Base-by-base conservation (phyloP, 805 yeast genomes). In the Myxozyma lipomycoides region DNA sequence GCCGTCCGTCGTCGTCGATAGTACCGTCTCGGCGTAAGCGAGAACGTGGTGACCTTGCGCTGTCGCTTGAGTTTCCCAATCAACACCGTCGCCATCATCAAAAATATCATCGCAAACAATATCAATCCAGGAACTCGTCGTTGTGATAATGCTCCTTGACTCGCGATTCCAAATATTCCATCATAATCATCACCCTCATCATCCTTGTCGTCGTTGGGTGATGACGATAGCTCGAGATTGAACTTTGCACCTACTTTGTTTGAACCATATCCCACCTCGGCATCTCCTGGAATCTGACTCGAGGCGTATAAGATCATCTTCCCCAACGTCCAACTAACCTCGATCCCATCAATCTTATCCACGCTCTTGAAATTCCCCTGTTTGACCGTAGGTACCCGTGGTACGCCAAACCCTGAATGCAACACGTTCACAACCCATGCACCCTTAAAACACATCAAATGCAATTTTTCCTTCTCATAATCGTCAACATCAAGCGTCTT, bases 321-420 rank as follows among this genome's bases (percentile, higher is more conserved):
- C 3, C 98, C 99, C 32, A 93, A 66, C 0, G 98, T 91, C 99
- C 99, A 93, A 0, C 96, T 85, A 17, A 93, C 71, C 59, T 93
- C 98, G 3, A 81, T 79, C 1, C 95, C 96, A 52, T 86, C 77
- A 28, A 93, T 79, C 17, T 82, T 75, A 48, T 83, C 82, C 0
- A 93, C 89, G 53, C 95, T 84, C 67, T 84, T 88, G 68, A 93
- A 89, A 0, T 90, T 83, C 62, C 46, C 49, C 62, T 65, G 18
- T 68, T 7, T 6, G 6, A 12, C 12, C 7, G 43, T 35, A 10
- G 43, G 34, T n/a, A 5, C 21, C 54, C 90, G 67, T 1, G 98
- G 98, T 34, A 93, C 73, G 22, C 82, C 86, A 64, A 91, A 91
- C 0, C 98, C 98, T 59, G 90, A 96, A 65, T 88, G 96, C 24